phyloP scores from a whole-genome alignment of 2,329 filamentous ascomycete species.

The Neurospora sp. region DNA sequence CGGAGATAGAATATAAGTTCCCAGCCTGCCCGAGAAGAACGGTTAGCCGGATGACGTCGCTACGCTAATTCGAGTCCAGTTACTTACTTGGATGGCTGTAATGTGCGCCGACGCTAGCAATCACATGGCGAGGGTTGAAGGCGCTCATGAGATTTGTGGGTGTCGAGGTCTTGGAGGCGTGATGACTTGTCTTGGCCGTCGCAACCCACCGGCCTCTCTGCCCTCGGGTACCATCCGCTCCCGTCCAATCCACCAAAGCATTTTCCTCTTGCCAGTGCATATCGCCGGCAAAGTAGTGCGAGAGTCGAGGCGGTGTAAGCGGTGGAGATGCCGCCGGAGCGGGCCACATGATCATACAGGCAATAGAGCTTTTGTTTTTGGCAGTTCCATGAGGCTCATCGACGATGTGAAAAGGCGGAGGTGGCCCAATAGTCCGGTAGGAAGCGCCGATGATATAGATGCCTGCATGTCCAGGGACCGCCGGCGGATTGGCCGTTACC shows the following conservation, averaged over 20 bases:
- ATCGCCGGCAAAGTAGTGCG: constrained; percentile 5
- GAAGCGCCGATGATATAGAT: no score
- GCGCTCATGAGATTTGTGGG: background rate
- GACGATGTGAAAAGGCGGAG: background rate
- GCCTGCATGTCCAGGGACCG: no score
- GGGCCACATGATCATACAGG: constrained; percentile 3
- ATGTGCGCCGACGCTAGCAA: background rate
- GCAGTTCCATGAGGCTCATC: background rate
- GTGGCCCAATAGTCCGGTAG: no score
- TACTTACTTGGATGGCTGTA: background rate
- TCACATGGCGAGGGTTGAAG: background rate
- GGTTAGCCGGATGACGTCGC: background rate
- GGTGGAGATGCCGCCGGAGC: background rate
- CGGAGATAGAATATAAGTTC: background rate
- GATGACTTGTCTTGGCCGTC: background rate
- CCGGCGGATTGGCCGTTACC: no score
- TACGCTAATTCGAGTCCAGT: background rate
- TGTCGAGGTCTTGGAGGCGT: background rate
- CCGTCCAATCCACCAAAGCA: background rate
- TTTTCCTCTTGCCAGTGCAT: background rate
- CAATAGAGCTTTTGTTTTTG: constrained; percentile 4
- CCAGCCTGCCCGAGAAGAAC: background rate
- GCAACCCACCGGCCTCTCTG: background rate
- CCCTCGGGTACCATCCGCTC: background rate
- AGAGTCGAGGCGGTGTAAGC: background rate